phyloP scores from a whole-genome alignment of 345 rosid species.

The Eucalyptus camaldulensis region DNA sequence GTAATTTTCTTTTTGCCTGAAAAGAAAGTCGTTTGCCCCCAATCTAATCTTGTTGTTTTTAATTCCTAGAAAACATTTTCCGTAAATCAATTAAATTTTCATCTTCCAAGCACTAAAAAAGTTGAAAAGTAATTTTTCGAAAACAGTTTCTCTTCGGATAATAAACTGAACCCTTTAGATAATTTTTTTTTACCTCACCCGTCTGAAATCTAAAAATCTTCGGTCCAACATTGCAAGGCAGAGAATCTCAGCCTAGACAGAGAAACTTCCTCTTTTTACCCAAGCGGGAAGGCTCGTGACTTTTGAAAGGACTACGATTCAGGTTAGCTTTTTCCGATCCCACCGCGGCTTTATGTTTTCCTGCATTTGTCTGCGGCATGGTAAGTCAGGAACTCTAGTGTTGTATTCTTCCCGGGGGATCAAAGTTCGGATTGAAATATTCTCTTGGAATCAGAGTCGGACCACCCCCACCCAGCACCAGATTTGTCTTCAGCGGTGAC shows the following conservation, averaged over 20 bases:
- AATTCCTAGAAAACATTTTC: rapidly evolving
- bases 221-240: not conserved
- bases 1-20: not conserved
- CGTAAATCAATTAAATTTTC: not conserved
- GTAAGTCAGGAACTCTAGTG: not conserved
- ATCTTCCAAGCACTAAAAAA: not conserved
- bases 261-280: not conserved
- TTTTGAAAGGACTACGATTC: not conserved
- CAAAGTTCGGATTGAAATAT: not conserved
- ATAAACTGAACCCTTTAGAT: not conserved
- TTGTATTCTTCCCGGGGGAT: not conserved
- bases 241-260: not conserved
- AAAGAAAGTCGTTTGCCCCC: not conserved
- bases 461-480: not conserved
- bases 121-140: not conserved
- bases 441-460: not conserved
- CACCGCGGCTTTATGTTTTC: not conserved
- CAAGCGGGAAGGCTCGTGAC: not conserved
- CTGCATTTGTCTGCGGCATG: not conserved
- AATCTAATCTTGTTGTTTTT: not conserved
- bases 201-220: not conserved
- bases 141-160: not conserved
- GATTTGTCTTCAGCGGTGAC: not conserved
- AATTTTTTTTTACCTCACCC: rapidly evolving
- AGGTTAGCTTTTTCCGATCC: not conserved